A percentile compares a stretch with the other conserved stretches of the same genome.
Evolutionary conservation across 2,329 filamentous ascomycete genomes (phyloP).

Genomic region (Colletotrichum sp.): DNA sequence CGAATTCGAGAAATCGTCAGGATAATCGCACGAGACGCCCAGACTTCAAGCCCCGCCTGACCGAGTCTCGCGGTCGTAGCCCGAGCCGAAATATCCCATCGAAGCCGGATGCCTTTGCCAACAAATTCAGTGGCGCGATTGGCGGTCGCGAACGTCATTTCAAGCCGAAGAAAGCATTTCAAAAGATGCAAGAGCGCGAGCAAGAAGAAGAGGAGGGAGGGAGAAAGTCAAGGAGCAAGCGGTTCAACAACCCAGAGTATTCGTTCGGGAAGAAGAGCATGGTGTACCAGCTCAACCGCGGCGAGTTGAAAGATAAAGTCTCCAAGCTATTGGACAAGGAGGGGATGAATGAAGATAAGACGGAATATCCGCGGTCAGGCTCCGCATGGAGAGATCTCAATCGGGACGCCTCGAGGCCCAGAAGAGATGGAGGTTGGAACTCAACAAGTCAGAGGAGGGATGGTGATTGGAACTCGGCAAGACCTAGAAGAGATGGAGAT

Average conservation of each 20-base stretch:
- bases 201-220: slow-evolving; percentile 35
- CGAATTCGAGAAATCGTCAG: background rate
- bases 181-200: slow-evolving; percentile 39
- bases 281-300: slow-evolving; percentile 59
- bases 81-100: background rate
- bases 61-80: background rate
- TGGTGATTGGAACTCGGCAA: background rate
- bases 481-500: background rate
- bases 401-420: background rate
- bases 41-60: slow-evolving; percentile 24
- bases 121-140: background rate
- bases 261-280: slow-evolving; percentile 60
- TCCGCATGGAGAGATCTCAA: background rate
- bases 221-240: slow-evolving; percentile 51
- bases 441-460: background rate
- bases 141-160: slow-evolving; percentile 28
- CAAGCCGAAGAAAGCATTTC: slow-evolving; percentile 60
- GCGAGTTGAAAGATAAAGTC: slow-evolving; percentile 38
- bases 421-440: background rate
- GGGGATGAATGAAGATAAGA: background rate
- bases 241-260: slow-evolving; percentile 56
- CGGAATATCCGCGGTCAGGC: background rate
- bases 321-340: slow-evolving; percentile 18
- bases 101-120: slow-evolving; percentile 4
- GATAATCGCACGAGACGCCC: background rate